Base-by-base conservation (phyloP, 352 stramenopile genomes). In the Salisapilia sapeloensis region DNA sequence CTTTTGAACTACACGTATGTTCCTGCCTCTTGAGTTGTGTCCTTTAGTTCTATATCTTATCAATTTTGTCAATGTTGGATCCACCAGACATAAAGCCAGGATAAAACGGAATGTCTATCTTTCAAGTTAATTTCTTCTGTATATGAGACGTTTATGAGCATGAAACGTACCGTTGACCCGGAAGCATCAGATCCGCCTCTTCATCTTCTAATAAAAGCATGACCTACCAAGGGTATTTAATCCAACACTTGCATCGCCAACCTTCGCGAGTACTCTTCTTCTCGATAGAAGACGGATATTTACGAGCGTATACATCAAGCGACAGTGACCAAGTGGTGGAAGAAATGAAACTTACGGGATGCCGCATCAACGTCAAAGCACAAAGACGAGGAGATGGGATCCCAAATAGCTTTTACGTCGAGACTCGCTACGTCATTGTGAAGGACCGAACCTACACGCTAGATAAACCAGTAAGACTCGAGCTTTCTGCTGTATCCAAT, bases 371-470 rank as follows among this genome's bases (percentile, higher is more conserved):
- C 8, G 67, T 90, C 37, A 86, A 85, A 46, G 62, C 70, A 12
- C 67, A 86, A 27, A 78, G 78, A 44, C 69, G 74, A 29, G 16
- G 38, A 0, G 67, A 90, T 33, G 48, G 50, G 31, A 49, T 81
- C 31, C 65, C 70, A 17, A 58, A 85, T 46, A 82, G 62, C 29
- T 90, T 90, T 53, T 81, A 61, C 47, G 52, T 90, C 34, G 74
- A 90, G 53, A 69, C 65, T 6, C 60, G 72, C 40, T 81, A 79
- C 24, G 74, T 90, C 15, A 79, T 84, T 34, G 74, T 90, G 31
- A 90, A 83, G 29, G 74, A 90, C 38, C 58, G 65, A 8, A 71
- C 70, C 35, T 90, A 90, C 53, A 84, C 70, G 38, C 53, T 90
- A 6, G 65, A 63, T 23, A 55, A 45, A 11, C 49, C 59, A 14